Base-by-base conservation (phyloP, 768 basidiomycete genomes). In the Suillus spraguei region DNA sequence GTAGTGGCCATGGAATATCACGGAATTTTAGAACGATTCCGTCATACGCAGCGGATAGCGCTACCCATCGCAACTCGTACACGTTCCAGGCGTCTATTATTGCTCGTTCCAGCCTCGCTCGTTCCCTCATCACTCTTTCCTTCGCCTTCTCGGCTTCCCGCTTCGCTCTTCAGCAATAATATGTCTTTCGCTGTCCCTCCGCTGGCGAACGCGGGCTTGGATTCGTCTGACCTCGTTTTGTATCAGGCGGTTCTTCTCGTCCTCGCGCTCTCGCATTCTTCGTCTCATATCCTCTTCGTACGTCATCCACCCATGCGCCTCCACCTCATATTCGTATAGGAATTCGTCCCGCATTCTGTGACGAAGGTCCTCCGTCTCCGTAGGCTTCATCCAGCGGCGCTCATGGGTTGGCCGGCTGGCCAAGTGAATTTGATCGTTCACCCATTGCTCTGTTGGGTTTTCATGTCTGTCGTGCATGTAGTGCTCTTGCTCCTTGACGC, bases 1-100 rank as follows among this genome's bases (percentile, higher is more conserved):
- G 72, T 64, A 85, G 67, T 39, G 91, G 91, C 92, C 92, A 94
- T 11, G 92, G 92, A 55, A 91, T 84, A 53, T 79, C 80, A 47
- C 78, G 74, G 78, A 94, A 92, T 0, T 77, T 75, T 52, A 92
- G 77, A 28, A 58, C 16, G 17, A 58, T 41, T 24, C 74, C 66
- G 53, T 82, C 82, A 16, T 81, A 72, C n/a, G 82, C 79, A 9
- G 75, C 70, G 35, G 74, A 67, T 64, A 91, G 71, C 63, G 74
- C 74, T n/a, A 76, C 69, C 92, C 91, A 94, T 62, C 83, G 81
- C 41, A 76, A 73, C 73, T 94, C 90, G 75, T 94, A 90, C 58
- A 68, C 73, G 54, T 74, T 68, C 90, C 90, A 92, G 6, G 85
- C 85, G 42, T 87, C 81, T 8, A 79, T 64, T 20, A 83, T 78